Conservation (phyloP, 2,329 filamentous ascomycete genomes). For the Septoria petroselini region DNA sequence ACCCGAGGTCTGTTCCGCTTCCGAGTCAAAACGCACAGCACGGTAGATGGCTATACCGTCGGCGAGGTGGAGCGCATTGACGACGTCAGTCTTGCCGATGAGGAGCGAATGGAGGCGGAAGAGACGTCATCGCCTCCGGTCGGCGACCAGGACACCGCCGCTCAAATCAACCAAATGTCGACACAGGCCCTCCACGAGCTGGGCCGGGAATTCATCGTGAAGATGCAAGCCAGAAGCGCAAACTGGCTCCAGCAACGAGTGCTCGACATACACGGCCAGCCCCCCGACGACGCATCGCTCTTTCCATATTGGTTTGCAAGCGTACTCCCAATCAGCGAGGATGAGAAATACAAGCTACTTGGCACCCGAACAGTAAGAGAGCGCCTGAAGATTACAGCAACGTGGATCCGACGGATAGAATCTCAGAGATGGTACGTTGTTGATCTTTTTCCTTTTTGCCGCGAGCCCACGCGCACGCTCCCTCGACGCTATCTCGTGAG, state of each 20-base stretch:
- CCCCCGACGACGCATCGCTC: slow-evolving; percentile 68
- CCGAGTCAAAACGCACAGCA: slow-evolving; percentile 61
- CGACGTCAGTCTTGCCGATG: slow-evolving; percentile 76
- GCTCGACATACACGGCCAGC: slow-evolving; percentile 70
- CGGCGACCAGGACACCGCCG: slow-evolving; percentile 32
- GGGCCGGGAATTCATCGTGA: slow-evolving; percentile 63
- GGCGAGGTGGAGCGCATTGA: slow-evolving; percentile 74
- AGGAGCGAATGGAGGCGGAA: slow-evolving; percentile 69
- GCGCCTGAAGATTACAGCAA: slow-evolving; percentile 75
- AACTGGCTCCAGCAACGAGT: slow-evolving; percentile 73
- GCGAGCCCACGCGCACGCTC: not conserved
- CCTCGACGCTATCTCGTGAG: slow-evolving; percentile 1
- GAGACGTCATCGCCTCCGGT: slow-evolving; percentile 52
- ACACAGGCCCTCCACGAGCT: slow-evolving; percentile 68
- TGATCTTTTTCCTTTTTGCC: not conserved
- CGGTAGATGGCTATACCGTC: slow-evolving; percentile 73
- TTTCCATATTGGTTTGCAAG: slow-evolving; percentile 92
- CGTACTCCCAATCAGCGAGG: slow-evolving; percentile 71
- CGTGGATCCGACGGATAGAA: slow-evolving; percentile 74
- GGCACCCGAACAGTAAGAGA: slow-evolving; percentile 72
- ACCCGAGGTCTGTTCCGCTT: slow-evolving; percentile 75
- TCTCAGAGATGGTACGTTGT: slow-evolving; percentile 64
- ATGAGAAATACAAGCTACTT: slow-evolving; percentile 75
- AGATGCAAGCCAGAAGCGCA: slow-evolving; percentile 66
- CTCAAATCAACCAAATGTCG: slow-evolving; percentile 57